These are phyloP conservation scores for Barnettozyma hawaiiensis DNA, from an alignment of 1,139 yeast genomes.

Conservation along the genomic window DNA sequence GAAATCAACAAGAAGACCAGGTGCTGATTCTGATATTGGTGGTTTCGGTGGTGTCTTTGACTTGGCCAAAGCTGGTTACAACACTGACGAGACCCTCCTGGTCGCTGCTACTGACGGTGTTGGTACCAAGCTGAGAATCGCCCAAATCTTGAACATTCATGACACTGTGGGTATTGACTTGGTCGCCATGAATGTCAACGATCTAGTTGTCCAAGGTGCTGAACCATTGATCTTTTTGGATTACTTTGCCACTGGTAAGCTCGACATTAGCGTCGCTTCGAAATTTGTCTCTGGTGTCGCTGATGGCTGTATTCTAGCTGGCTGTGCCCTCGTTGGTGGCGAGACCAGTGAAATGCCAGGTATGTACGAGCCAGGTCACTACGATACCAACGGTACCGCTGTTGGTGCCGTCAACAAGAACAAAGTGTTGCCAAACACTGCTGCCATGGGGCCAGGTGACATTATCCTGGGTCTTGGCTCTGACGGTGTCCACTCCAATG, in stretches of 20 bases:
- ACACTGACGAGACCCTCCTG: slow-evolving; percentile 63
- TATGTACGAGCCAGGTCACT: slow-evolving; percentile 90
- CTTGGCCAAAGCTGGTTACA: slow-evolving; percentile 80
- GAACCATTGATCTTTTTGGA: slow-evolving; percentile 95
- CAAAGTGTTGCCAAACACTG: slow-evolving; percentile 64
- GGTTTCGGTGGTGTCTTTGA: slow-evolving; percentile 98
- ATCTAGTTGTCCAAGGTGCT: slow-evolving; percentile 97
- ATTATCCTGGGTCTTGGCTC: slow-evolving; percentile 82
- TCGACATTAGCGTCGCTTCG: slow-evolving; percentile 79
- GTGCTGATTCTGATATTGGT: slow-evolving; percentile 97
- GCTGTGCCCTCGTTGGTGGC: slow-evolving; percentile 98
- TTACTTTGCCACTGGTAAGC: slow-evolving; percentile 92
- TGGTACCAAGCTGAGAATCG: slow-evolving; percentile 93
- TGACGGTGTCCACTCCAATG: slow-evolving; percentile 94
- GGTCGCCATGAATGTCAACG: slow-evolving; percentile 98
- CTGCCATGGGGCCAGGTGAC: slow-evolving; percentile 70
- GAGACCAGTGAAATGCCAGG: slow-evolving; percentile 99
- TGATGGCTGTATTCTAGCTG: slow-evolving; percentile 89
- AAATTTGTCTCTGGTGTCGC: slow-evolving; percentile 94
- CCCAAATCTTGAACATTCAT: slow-evolving; percentile 84
- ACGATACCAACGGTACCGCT: slow-evolving; percentile 97
- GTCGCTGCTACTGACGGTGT: slow-evolving; percentile 99
- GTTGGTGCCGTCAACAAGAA: slow-evolving; percentile 94
- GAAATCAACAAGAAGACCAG: slow-evolving; percentile 90
- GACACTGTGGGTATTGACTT: slow-evolving; percentile 97